phyloP scores from a whole-genome alignment of 2,329 filamentous ascomycete species.

The Microcyclosporella mali region DNA sequence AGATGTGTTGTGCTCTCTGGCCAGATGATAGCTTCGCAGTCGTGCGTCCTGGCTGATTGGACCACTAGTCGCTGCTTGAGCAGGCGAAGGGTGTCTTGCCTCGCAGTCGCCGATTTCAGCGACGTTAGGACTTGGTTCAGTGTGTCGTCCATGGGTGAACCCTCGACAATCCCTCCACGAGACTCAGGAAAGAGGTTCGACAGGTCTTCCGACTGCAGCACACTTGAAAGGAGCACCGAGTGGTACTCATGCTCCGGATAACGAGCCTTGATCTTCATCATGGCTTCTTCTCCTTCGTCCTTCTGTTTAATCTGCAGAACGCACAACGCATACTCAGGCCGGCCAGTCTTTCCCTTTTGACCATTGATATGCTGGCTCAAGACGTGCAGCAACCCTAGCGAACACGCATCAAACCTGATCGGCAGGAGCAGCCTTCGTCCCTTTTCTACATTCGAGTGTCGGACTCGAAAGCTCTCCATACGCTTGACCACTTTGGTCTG shows the following conservation, averaged over 20 bases:
- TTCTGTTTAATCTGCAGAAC: constrained; percentile 44
- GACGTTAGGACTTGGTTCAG: constrained; percentile 8
- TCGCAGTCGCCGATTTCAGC: constrained; percentile 57
- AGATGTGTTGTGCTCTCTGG: constrained; percentile 83
- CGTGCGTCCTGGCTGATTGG: constrained; percentile 52
- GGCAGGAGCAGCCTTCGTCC: constrained; percentile 63
- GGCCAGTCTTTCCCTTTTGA: constrained; percentile 59
- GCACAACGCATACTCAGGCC: constrained; percentile 61
- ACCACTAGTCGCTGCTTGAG: constrained; percentile 68
- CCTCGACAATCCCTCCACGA: not conserved
- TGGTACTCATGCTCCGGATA: constrained; percentile 56
- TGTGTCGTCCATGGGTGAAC: not conserved
- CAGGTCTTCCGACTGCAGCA: constrained; percentile 11
- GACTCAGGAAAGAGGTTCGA: constrained; percentile 6
- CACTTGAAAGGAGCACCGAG: constrained; percentile 8
- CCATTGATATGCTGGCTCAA: constrained; percentile 63
- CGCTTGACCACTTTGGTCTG: constrained; percentile 74
- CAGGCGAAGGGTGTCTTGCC: constrained; percentile 64
- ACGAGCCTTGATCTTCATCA: constrained; percentile 44
- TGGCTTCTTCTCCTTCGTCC: constrained; percentile 24
- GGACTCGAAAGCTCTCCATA: constrained; percentile 58
- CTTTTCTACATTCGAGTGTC: constrained; percentile 38
- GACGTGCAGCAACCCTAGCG: constrained; percentile 68
- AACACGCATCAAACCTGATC: constrained; percentile 77
- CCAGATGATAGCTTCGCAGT: constrained; percentile 68